phyloP scores from a whole-genome alignment of 2,329 filamentous ascomycete genomes.

The Tolypocladium paradoxum region DNA sequence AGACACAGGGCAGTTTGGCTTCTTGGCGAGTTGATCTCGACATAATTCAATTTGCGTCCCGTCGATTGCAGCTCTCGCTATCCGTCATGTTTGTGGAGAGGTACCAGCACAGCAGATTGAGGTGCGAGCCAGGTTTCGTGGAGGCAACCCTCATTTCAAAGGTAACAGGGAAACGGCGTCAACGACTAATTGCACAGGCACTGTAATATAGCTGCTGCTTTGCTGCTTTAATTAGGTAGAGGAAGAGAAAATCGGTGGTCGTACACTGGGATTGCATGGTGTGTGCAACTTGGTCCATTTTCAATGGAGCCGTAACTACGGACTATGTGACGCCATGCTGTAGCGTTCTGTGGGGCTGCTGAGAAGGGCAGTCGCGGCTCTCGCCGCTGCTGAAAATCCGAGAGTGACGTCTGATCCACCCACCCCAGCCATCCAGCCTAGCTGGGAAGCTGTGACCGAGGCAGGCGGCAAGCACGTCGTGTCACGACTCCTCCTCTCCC shows the following conservation, averaged over 20 bases:
- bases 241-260: no score
- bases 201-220: not conserved
- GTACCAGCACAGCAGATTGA: not conserved
- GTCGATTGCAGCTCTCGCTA: not conserved
- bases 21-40: not conserved
- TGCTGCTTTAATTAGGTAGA: not conserved
- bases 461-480: not conserved
- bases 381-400: not conserved
- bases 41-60: not conserved
- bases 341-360: no score
- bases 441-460: not conserved
- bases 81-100: not conserved
- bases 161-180: not conserved
- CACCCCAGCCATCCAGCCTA: not conserved
- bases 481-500: not conserved
- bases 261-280: not conserved
- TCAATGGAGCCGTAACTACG: no score
- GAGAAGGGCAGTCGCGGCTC: not conserved
- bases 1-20: not conserved
- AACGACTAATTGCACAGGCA: slow-evolving; percentile 1
- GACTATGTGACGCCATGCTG: no score
- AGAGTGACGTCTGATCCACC: not conserved
- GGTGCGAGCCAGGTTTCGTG: not conserved
- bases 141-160: not conserved
- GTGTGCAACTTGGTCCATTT: not conserved